Percentiles rank a stretch among this genome's conserved stretches.
These are phyloP conservation scores for Trichophyton simii DNA, from an alignment of 2,329 filamentous ascomycete genomes.

Conservation along the genomic window DNA sequence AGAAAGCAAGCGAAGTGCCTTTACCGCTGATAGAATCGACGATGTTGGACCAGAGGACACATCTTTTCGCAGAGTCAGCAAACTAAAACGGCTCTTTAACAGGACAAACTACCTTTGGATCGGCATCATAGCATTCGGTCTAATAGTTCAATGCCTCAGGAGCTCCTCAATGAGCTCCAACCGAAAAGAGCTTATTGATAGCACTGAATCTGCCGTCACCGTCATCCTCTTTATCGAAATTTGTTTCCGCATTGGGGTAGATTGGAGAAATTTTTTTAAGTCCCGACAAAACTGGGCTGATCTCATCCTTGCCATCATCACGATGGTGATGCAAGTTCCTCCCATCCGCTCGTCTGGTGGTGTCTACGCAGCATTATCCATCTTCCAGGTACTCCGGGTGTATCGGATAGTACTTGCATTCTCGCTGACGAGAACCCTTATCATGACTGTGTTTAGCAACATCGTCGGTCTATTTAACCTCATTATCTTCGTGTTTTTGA, in stretches of 20 bases:
- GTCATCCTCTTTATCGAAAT: slow-evolving; percentile 72
- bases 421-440: slow-evolving; percentile 73
- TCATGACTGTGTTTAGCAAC: slow-evolving; percentile 78
- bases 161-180: slow-evolving; percentile 60
- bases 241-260: slow-evolving; percentile 58
- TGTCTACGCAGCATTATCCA: slow-evolving; percentile 72
- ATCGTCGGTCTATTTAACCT: slow-evolving; percentile 84
- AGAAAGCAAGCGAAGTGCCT: slow-evolving; percentile 87
- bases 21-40: slow-evolving; percentile 59
- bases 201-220: slow-evolving; percentile 63
- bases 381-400: slow-evolving; percentile 84
- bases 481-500: slow-evolving; percentile 90
- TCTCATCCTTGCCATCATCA: slow-evolving; percentile 64
- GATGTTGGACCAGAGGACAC: slow-evolving; percentile 30
- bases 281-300: slow-evolving; percentile 69
- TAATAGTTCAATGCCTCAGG: slow-evolving; percentile 66
- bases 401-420: slow-evolving; percentile 88
- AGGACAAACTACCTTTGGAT: slow-evolving; percentile 70
- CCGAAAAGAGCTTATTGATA: slow-evolving; percentile 53
- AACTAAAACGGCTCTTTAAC: slow-evolving; percentile 59
- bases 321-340: slow-evolving; percentile 74
- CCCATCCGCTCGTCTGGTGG: slow-evolving; percentile 59
- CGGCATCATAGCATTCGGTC: slow-evolving; percentile 60
- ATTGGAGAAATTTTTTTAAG: slow-evolving; percentile 70
- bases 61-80: slow-evolving; percentile 22